phyloP scores from a whole-genome alignment of 305 asterid genomes.

The Petunia hybrid region DNA sequence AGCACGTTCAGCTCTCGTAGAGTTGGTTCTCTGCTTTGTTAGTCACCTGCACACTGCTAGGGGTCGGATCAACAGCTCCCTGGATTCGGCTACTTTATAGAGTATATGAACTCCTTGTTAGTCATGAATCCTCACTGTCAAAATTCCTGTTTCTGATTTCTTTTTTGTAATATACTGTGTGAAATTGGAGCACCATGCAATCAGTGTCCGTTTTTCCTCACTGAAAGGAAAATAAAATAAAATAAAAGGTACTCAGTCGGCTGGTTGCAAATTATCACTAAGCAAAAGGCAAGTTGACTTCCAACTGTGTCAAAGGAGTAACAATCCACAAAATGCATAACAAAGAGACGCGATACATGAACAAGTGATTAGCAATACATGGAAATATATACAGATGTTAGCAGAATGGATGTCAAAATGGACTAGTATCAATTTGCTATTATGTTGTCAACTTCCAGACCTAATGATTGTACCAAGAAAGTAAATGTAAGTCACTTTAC shows the following conservation, averaged over 20 bases:
- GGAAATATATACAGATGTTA: background rate
- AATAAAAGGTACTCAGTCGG: background rate
- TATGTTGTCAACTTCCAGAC: slow-evolving; percentile 9
- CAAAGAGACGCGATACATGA: background rate
- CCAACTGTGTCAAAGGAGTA: background rate
- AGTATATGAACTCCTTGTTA: background rate
- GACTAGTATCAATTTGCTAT: background rate
- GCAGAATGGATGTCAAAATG: background rate
- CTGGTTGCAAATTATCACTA: background rate
- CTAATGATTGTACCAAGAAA: background rate
- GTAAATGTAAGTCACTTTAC: background rate
- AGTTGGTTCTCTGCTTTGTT: background rate
- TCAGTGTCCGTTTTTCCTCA: slow-evolving; percentile 33
- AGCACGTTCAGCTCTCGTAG: slow-evolving; percentile 1
- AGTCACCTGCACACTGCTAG: background rate
- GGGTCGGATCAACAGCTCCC: slow-evolving; percentile 25
- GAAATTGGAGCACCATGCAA: background rate
- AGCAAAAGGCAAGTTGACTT: background rate
- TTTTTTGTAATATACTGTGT: slow-evolving; percentile 4
- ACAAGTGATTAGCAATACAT: background rate
- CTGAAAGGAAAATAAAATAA: background rate
- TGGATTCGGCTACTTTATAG: background rate
- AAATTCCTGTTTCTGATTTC: slow-evolving; percentile 10
- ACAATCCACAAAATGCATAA: background rate
- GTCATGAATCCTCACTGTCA: background rate